Conservation (phyloP, 768 basidiomycete species). For the Baorangia bicolor region DNA sequence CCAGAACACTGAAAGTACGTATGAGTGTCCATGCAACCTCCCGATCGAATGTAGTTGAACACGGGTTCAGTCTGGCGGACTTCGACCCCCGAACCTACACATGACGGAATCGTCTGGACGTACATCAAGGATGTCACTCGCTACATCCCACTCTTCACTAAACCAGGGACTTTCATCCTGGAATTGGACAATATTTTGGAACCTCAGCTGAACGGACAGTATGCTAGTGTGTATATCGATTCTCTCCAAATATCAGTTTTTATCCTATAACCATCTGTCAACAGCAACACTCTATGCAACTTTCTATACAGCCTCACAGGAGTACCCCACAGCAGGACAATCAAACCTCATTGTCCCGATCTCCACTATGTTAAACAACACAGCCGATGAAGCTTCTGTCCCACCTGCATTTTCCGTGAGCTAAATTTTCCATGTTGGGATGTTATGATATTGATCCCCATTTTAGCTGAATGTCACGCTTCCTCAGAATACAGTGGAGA, state of each 20-base stretch:
- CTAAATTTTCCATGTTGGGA: background rate
- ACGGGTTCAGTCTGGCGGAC: constrained; percentile 65
- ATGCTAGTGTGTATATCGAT: constrained; percentile 51
- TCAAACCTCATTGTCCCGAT: constrained; percentile 70
- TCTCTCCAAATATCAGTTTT: background rate
- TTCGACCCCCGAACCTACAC: constrained; percentile 74
- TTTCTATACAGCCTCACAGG: constrained; percentile 59
- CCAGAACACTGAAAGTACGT: constrained; percentile 73
- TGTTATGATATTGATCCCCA: background rate
- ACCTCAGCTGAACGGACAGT: constrained; percentile 58
- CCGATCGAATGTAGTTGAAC: background rate
- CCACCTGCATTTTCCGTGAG: constrained; percentile 71
- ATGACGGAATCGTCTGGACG: constrained; percentile 75
- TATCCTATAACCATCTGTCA: background rate
- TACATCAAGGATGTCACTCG: constrained; percentile 73
- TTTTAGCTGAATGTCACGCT: constrained; percentile 63
- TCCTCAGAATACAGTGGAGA: constrained; percentile 64
- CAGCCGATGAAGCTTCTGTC: constrained; percentile 72
- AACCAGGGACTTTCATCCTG: constrained; percentile 66
- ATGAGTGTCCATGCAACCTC: background rate
- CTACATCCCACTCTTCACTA: constrained; percentile 67
- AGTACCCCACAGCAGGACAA: constrained; percentile 56
- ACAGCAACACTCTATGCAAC: constrained; percentile 69
- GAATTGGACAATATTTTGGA: constrained; percentile 71
- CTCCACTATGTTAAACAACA: constrained; percentile 59